Conservation (phyloP, 73 alveolate species). For the Tetrahymena borealis region DNA sequence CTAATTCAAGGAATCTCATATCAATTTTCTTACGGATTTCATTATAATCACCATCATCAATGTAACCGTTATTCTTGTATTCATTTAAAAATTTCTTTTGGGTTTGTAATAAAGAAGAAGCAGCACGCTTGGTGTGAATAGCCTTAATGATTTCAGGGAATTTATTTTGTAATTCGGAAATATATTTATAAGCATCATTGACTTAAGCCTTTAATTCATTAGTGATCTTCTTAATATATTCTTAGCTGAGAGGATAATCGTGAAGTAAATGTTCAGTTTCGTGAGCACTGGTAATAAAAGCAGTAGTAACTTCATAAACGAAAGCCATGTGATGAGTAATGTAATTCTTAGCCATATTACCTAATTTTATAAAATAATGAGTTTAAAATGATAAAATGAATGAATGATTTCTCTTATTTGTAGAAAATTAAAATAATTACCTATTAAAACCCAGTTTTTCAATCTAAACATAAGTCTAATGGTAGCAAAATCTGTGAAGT, state of each 20-base stretch:
- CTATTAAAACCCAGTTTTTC: slow-evolving; percentile 25
- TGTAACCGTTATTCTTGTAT: slow-evolving; percentile 16
- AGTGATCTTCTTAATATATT: slow-evolving; percentile 4
- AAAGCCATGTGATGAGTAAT: slow-evolving; percentile 42
- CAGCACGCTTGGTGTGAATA: slow-evolving; percentile 56
- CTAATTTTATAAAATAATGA: neutral
- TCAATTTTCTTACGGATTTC: slow-evolving; percentile 12
- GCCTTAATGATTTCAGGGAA: slow-evolving; percentile 52
- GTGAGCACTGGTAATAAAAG: slow-evolving; percentile 35
- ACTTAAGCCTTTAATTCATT: slow-evolving; percentile 30
- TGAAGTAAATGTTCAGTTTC: slow-evolving; percentile 9
- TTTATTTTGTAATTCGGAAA: slow-evolving; percentile 28
- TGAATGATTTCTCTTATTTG: neutral
- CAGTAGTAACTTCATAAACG: slow-evolving; percentile 48
- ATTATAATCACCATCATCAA: slow-evolving; percentile 34
- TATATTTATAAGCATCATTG: slow-evolving; percentile 29
- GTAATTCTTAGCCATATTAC: slow-evolving; percentile 6
- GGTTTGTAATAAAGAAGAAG: slow-evolving; percentile 33
- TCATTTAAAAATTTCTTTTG: slow-evolving; percentile 29
- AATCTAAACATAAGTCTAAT: slow-evolving; percentile 20
- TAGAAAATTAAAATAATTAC: neutral
- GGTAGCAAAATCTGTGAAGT: slow-evolving; percentile 22
- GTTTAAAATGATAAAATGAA: neutral
- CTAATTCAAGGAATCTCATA: slow-evolving; percentile 17
- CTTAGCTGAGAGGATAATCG: slow-evolving; percentile 29